Conservation (phyloP, 2,329 filamentous ascomycete genomes). For the Epichloe glyceriae region DNA sequence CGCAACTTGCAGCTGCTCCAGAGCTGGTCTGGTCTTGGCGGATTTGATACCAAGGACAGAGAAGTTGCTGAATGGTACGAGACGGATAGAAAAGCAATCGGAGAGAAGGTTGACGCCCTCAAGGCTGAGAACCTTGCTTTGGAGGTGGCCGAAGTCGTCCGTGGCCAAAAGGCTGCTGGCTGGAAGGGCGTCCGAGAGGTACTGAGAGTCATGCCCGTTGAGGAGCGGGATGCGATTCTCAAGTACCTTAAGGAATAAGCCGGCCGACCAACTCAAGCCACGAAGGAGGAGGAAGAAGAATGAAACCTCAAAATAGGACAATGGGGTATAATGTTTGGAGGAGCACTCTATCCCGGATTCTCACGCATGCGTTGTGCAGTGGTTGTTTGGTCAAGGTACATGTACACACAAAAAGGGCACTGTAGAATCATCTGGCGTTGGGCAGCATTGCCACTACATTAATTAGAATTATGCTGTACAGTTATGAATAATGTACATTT, state of each 20-base stretch:
- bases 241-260: constrained; percentile 37
- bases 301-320: neutral
- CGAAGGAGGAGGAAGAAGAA: neutral
- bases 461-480: constrained; percentile 1
- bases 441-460: constrained; percentile 1
- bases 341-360: neutral
- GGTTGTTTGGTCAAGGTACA: neutral
- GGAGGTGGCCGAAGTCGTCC: constrained; percentile 33
- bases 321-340: constrained; percentile 3
- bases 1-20: constrained; percentile 62
- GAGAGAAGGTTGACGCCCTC: constrained; percentile 71
- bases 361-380: neutral
- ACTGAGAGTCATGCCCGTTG: constrained; percentile 72
- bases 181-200: constrained; percentile 81
- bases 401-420: neutral
- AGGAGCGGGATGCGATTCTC: constrained; percentile 76
- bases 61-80: constrained; percentile 92
- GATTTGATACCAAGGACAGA: constrained; percentile 68
- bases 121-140: constrained; percentile 55
- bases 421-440: constrained; percentile 5
- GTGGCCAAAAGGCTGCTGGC: constrained; percentile 46
- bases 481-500: constrained; percentile 2
- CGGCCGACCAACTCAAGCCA: neutral
- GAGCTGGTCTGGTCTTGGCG: constrained; percentile 67
- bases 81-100: constrained; percentile 73